phyloP scores from a whole-genome alignment of 352 stramenopile species.

The Phytophthora podocarpi region DNA sequence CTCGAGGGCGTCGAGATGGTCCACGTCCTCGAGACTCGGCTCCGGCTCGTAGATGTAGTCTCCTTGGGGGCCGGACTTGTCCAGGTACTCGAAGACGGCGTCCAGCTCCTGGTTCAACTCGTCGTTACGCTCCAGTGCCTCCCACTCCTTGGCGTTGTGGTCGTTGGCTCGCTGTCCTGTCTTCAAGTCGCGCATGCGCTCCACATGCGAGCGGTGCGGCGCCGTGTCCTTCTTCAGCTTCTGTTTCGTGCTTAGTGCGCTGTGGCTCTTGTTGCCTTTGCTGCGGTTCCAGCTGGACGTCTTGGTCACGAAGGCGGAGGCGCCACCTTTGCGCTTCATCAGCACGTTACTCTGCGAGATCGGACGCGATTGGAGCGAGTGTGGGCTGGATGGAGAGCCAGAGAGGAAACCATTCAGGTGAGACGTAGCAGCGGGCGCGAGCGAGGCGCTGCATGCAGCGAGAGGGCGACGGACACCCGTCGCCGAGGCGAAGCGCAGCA shows the following conservation, averaged over 20 bases:
- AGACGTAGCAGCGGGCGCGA: background rate
- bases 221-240: conserved; percentile 69
- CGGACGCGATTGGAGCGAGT: conserved; percentile 11
- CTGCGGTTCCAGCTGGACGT: conserved; percentile 57
- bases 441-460: background rate
- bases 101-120: conserved; percentile 72
- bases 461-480: conserved; percentile 17
- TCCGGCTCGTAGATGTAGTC: conserved; percentile 77
- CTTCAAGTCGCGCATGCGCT: conserved; percentile 57
- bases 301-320: conserved; percentile 71
- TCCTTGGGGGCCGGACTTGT: conserved; percentile 61
- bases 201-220: conserved; percentile 62
- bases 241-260: conserved; percentile 52
- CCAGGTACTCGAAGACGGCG: conserved; percentile 71
- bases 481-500: conserved; percentile 36
- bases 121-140: conserved; percentile 57
- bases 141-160: conserved; percentile 60
- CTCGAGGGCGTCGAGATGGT: conserved; percentile 61
- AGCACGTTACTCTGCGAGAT: conserved; percentile 55
- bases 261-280: conserved; percentile 44
- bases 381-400: background rate
- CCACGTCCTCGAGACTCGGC: conserved; percentile 61
- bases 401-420: conserved; percentile 7
- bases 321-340: conserved; percentile 69
- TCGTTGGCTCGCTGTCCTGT: conserved; percentile 35